phyloP scores from a whole-genome alignment of 768 basidiomycete species.

The Suillus bovinus region DNA sequence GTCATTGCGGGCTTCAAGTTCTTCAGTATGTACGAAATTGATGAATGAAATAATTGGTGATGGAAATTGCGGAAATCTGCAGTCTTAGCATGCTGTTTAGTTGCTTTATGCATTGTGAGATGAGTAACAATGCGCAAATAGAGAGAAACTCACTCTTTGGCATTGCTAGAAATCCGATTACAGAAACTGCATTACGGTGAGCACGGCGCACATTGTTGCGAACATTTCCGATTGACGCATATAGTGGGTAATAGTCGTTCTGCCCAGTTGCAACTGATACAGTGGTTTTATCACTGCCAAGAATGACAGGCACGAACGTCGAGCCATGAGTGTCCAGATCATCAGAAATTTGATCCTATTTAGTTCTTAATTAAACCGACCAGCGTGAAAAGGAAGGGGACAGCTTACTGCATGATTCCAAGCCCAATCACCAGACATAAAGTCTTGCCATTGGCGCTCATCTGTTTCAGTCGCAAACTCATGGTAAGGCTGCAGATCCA shows the following conservation, averaged over 20 bases:
- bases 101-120: not conserved
- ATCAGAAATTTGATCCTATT: slow-evolving; percentile 6
- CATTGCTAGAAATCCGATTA: slow-evolving; percentile 33
- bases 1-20: slow-evolving; percentile 17
- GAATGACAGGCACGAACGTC: slow-evolving; percentile 13
- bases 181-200: slow-evolving; percentile 6
- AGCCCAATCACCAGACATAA: no score
- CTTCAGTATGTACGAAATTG: slow-evolving; percentile 15
- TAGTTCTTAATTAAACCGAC: no score
- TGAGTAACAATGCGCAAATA: not conserved
- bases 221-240: slow-evolving; percentile 14
- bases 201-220: slow-evolving; percentile 8
- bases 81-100: slow-evolving; percentile 10
- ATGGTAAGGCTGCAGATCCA: no score
- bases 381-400: no score
- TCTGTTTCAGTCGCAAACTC: no score
- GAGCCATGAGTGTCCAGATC: slow-evolving; percentile 27
- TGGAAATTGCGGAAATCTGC: slow-evolving; percentile 19
- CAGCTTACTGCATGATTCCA: no score
- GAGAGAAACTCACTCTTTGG: slow-evolving; percentile 26
- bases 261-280: slow-evolving; percentile 12
- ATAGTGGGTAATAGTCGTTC: slow-evolving; percentile 14
- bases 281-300: slow-evolving; percentile 12
- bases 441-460: no score
- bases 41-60: slow-evolving; percentile 22